Evolutionary conservation across 768 basidiomycete species (phyloP).

Genomic region (Mycena rebaudengoi): DNA sequence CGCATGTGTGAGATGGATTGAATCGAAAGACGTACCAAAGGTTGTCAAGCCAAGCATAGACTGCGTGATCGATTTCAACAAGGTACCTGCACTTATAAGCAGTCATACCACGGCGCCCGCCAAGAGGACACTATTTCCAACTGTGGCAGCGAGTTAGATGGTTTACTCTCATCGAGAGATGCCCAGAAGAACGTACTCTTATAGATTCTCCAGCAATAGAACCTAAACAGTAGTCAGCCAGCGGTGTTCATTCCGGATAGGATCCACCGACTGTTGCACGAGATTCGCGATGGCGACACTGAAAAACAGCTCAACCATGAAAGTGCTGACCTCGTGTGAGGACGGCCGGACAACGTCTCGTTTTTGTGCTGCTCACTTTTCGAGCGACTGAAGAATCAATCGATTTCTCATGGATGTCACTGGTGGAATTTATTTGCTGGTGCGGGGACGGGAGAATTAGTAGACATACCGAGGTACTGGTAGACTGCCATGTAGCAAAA

Average conservation of each 20-base stretch:
- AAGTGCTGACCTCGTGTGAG: background rate
- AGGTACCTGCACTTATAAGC: too few species aligned
- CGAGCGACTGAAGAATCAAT: background rate
- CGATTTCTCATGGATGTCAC: background rate
- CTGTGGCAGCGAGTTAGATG: too few species aligned
- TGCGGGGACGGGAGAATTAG: background rate
- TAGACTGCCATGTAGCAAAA: too few species aligned
- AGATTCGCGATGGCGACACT: background rate
- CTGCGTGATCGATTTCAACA: background rate
- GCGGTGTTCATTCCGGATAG: background rate
- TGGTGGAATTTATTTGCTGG: background rate
- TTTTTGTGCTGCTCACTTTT: background rate
- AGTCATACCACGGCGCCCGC: background rate
- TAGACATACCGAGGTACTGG: background rate
- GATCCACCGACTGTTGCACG: background rate
- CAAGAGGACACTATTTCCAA: background rate
- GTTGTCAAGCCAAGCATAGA: background rate
- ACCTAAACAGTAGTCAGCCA: background rate
- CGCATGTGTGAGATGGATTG: too few species aligned
- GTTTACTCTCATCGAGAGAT: too few species aligned
- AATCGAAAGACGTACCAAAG: background rate
- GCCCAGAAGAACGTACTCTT: background rate
- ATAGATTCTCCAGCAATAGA: slow-evolving; percentile 8
- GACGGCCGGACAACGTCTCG: background rate
- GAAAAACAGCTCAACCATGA: slow-evolving; percentile 10